Base-by-base conservation (phyloP, 1,139 yeast species). In the Scheffersomyces titani region DNA sequence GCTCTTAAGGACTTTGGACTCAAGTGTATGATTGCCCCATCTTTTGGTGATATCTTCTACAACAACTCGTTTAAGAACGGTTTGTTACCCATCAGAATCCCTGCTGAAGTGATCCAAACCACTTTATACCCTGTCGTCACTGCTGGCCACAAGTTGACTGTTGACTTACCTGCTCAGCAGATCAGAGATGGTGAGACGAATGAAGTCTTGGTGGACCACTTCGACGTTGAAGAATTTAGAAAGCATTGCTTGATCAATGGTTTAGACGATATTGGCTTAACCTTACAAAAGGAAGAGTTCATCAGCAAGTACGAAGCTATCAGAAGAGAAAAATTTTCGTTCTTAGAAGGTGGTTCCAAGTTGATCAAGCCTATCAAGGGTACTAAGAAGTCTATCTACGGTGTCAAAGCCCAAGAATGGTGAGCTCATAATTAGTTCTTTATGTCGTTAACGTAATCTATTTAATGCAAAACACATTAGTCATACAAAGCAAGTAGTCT, bases 1-100 rank as follows among this genome's bases (percentile, higher is more conserved):
- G 99, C 99, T 3, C 83, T 94, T 64, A 93, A 92, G 69, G 99
- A 94, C 76, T 94, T 94, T 69, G 99, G 99, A 72, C 92, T 94
- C 74, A 88, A 90, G 74, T 89, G 94, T 62, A 90, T 94, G 71
- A 92, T 94, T 75, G 98, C 99, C 4, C 98, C 98, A 59, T 92
- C 98, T 1, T 94, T 93, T 68, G 99, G 99, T 72, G 99, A 94
- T 75, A 94, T 94, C 67, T 94, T 94, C 82, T 93, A 91, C 85
- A 94, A 90, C 80, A 94, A 94, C 80, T 92, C 98, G 53, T 90
- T 90, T 81, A 94, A 94, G 80, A 94, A 94, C 75, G 98, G 97
- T 53, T 82, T 94, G 72, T 80, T 94, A 63, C 98, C 98, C 59
- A 91, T 94, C 66, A 87, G 97, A 77, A 72, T 93, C 22, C 89